Evolutionary conservation across 352 stramenopile species (phyloP), one percentile per base, ranked within the genome.

Genomic region (Phytophthora kernoviae): DNA sequence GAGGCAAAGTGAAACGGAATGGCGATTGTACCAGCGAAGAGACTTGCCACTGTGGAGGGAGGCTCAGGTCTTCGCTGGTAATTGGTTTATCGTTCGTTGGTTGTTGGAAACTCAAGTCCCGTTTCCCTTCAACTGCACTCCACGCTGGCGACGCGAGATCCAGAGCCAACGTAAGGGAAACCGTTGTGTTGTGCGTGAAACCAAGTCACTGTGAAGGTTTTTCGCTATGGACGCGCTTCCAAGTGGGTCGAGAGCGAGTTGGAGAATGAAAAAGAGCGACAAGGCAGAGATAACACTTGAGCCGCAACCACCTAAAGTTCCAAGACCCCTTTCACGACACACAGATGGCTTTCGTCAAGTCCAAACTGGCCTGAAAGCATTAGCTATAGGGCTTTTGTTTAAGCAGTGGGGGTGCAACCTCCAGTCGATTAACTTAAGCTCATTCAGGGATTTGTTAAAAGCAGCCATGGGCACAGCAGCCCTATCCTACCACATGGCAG

Each of bases 231-330:
- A 27, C 33, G 60, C 53, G 32, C 48, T 43, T 45, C 32, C 62
- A 14, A 44, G 8, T 14, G 15, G 12, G 45, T 56, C 18, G 33
- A 64, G 51, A 48, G 55, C 18, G 48, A 66, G 41, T 70, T 67
- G 55, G 42, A 66, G 44, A 69, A 69, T 70, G 54, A 34, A 57
- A 56, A 41, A n/a, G n/a, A 48, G 15, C n/a, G 14, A 14, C 20
- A 58, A 52, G 37, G 32, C 27, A 48, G 42, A 65, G 44, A 58
- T 39, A 41, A 39, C 52, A 46, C 24, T 24, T 27, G 37, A 21
- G 37, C 21, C 26, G 37, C 54, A 40, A 74, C 55, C 55, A 74
- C 24, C 42, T 64, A 64, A 73, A 65, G 52, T 75, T 71, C 57
- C 18, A 33, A 32, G 18, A 44, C 55, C 52, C 51, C 59, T 67